Evolutionary conservation across 1,139 yeast genomes (phyloP).

Genomic region (Hansenula sp.): DNA sequence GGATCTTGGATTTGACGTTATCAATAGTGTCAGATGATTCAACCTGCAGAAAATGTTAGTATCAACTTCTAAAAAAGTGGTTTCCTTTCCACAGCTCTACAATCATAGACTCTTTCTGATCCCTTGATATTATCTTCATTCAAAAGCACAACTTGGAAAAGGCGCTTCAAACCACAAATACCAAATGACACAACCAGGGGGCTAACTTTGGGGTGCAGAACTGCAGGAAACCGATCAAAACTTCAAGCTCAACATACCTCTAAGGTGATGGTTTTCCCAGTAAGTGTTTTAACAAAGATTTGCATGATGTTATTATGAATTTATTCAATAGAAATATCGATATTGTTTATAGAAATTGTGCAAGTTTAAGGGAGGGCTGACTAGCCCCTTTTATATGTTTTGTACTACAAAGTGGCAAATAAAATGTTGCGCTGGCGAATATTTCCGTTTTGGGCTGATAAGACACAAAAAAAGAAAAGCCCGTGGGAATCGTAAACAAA

Average conservation of each 20-base stretch:
- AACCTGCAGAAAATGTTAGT: constrained; percentile 51
- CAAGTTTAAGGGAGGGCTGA: constrained; percentile 1
- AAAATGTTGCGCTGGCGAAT: neutral
- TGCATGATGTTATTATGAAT: too few species aligned
- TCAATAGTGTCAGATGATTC: constrained; percentile 3
- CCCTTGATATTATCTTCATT: too few species aligned
- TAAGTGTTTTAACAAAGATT: constrained; percentile 47
- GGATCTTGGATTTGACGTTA: constrained; percentile 74
- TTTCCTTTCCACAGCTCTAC: too few species aligned
- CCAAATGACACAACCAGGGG: constrained; percentile 1
- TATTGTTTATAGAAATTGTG: too few species aligned
- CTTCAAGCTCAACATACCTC: constrained; percentile 28
- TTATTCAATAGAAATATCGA: too few species aligned
- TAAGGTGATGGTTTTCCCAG: constrained; percentile 36
- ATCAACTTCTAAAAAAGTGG: too few species aligned
- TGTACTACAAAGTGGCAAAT: constrained; percentile 1
- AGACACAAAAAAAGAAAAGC: neutral
- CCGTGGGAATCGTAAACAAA: neutral
- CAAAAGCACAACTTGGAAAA: too few species aligned
- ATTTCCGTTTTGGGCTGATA: neutral
- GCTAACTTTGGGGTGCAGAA: constrained; percentile 31
- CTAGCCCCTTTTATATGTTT: constrained; percentile 1
- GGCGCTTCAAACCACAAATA: too few species aligned
- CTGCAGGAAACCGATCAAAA: constrained; percentile 34
- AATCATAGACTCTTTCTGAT: too few species aligned